Base-by-base conservation (phyloP, 345 rosid species). In the Laguncularia racemosa region DNA sequence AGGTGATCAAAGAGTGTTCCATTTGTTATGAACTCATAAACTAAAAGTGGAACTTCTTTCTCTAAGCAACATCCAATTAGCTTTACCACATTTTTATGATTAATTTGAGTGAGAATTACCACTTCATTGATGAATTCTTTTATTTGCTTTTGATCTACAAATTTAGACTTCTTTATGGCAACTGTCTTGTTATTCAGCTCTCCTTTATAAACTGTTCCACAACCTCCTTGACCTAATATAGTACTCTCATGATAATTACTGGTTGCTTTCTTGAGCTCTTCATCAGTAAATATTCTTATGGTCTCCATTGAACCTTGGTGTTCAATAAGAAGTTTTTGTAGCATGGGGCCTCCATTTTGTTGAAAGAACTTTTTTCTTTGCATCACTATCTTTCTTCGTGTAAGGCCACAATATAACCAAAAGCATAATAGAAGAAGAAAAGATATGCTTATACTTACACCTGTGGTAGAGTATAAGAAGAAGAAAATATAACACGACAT, bases 21-120 rank as follows among this genome's bases (percentile, higher is more conserved):
- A 7, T 79, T 79, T 40, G 59, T 6, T 11, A 79, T 6, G 26
- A 68, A 69, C 53, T 75, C 80, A 10, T 75, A 76, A 8, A 77
- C 81, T 17, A 81, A 46, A 47, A 78, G 44, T 2, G 81, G 86
- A 18, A 77, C 82, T 8, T 54, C 57, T 0, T 75, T 79, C 65
- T 79, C 85, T 7, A 81, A 61, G 23, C 81, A 75, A 16, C 83
- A 78, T 15, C 81, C 81, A 19, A 81, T 40, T 21, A 80, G 69
- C 20, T 61, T 75, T 18, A 78, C 83, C 23, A 73, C 77, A 8
- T 81, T 70, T 48, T 71, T 63, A 6, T 73, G 76, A 52, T 80
- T 77, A 53, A 77, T 77, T 44, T 77, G 72, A 4, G 74, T 71
- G 12, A 81, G 79, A 6, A 81, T 64, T 0, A 59, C 43, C 16